phyloP scores from a whole-genome alignment of 2,329 filamentous ascomycete genomes.

The Epichloe baconii region DNA sequence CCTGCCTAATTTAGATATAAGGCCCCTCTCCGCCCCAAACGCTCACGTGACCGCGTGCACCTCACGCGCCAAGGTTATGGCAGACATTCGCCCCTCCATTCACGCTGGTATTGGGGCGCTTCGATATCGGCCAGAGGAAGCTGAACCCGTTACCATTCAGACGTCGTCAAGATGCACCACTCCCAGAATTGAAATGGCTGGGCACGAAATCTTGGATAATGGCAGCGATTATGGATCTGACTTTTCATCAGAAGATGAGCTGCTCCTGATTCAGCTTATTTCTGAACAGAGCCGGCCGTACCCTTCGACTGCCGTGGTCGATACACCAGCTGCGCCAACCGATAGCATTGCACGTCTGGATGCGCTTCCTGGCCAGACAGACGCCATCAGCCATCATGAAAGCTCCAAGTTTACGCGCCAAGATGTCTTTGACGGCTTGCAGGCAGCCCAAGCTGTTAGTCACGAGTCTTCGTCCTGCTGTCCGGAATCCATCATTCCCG shows the following conservation, averaged over 20 bases:
- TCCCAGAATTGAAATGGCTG: conserved; percentile 2
- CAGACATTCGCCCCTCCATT: not conserved
- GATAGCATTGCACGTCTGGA: not conserved
- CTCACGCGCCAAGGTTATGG: not conserved
- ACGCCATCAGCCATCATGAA: not conserved
- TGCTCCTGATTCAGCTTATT: conserved; percentile 23
- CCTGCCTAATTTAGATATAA: too few relatives aligned
- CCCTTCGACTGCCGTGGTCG: not conserved
- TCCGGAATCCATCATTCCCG: not conserved
- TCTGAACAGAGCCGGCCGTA: conserved; percentile 8
- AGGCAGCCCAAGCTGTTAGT: not conserved
- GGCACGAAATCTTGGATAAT: not conserved
- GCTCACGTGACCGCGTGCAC: not conserved
- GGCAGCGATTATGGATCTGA: conserved; percentile 35
- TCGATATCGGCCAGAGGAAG: not conserved
- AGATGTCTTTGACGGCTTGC: not conserved
- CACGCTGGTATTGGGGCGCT: not conserved
- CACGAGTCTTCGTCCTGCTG: not conserved
- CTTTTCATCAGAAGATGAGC: conserved; percentile 33
- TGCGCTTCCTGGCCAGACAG: conserved; percentile 1
- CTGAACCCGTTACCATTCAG: not conserved
- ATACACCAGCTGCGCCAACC: not conserved
- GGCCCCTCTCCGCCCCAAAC: not conserved
- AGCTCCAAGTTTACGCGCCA: not conserved
- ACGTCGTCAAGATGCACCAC: not conserved